Evolutionary conservation across 495 filamentous ascomycete genomes (phyloP), one percentile per base, ranked within the genome.

Genomic region (Talaromyces wortmannii): DNA sequence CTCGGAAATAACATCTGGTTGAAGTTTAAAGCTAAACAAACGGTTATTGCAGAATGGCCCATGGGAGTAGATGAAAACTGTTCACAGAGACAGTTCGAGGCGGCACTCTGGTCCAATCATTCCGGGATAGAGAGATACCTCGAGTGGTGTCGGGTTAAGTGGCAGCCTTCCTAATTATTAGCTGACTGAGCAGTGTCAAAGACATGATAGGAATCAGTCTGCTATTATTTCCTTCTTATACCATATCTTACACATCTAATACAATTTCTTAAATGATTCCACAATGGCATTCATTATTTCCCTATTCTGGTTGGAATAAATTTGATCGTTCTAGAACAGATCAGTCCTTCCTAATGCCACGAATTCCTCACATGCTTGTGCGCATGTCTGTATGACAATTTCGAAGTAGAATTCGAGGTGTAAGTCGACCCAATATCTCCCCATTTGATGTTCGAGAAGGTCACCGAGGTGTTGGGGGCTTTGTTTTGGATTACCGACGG

Each of bases 371-470:
- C 23, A 23, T 23, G 23, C 23, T 23, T 23, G 23, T 23, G 23
- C 23, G 23, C 23, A 23, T 23, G 23, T 23, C 23, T 23, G 23
- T 23, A 23, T 23, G 23, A 23, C 23, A 23, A 23, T 23, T 10
- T 31, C n/a, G 6, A 13, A 31, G 29, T 33, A 31, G 36, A 40
- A 8, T 40, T 40, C 23, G 23, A 23, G 4, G 23, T 4, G 36
- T 42, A 65, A 12, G 68, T 73, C 31, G 68, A 68, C 18, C 63
- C 67, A 58, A 71, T 65, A 59, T 71, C 67, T n/a, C 68, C 68
- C 63, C 64, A 71, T 43, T 59, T 55, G 7, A 73, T 64, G 40
- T 73, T 70, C 7, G 62, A 65, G 52, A 73, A 73, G 6, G 59
- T 64, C 7, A 73, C 66, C 6, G 57, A 59, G 4, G 68, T 68